Percentiles rank a stretch among this genome's conserved stretches.
These are phyloP conservation scores for Saturnispora sekii DNA, from an alignment of 805 yeast genomes.

Conservation along the genomic window DNA sequence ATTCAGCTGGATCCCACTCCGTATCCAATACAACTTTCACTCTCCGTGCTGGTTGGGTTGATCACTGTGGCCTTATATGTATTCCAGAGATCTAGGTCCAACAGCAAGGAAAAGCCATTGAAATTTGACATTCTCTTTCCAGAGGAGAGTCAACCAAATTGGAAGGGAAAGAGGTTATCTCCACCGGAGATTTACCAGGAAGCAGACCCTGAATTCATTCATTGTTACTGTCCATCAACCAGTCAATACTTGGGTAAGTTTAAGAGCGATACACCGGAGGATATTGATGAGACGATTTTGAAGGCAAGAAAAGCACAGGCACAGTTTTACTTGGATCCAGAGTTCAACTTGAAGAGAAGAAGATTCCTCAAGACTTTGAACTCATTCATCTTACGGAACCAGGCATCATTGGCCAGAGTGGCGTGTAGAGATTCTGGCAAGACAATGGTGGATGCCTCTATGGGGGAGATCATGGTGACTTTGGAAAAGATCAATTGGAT, in stretches of 20 bases:
- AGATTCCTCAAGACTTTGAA: constrained; percentile 62
- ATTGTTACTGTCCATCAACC: constrained; percentile 92
- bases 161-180: constrained; percentile 79
- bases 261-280: constrained; percentile 50
- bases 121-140: constrained; percentile 53
- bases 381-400: constrained; percentile 67
- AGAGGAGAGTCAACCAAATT: constrained; percentile 73
- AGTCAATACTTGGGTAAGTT: constrained; percentile 79
- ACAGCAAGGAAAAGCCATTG: constrained; percentile 26
- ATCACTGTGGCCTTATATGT: constrained; percentile 17
- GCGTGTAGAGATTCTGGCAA: constrained; percentile 97
- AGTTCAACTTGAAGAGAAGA: constrained; percentile 48
- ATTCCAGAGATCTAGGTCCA: constrained; percentile 17
- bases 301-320: constrained; percentile 46
- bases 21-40: constrained; percentile 24
- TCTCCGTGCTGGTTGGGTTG: constrained; percentile 20
- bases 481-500: constrained; percentile 90
- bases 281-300: constrained; percentile 59
- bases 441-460: constrained; percentile 88
- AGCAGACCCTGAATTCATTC: constrained; percentile 59
- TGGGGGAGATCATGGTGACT: constrained; percentile 95
- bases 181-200: constrained; percentile 50
- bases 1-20: constrained; percentile 8
- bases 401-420: constrained; percentile 76
- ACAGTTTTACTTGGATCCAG: constrained; percentile 41